Base-by-base conservation (phyloP, 1,139 yeast genomes). In the Yamadazyma dendronema region DNA sequence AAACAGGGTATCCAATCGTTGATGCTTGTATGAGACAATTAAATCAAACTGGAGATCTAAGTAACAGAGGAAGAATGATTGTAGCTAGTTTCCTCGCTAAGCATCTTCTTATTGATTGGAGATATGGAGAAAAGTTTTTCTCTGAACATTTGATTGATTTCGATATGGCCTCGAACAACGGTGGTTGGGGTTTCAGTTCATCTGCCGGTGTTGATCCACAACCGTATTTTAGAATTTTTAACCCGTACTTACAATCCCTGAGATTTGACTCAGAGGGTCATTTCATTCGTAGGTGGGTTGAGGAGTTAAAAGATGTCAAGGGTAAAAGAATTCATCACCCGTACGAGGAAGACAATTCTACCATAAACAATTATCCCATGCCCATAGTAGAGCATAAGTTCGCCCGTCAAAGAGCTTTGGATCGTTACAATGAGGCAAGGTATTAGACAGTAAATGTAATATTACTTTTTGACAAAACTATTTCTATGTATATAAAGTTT, bases 1-100 rank as follows among this genome's bases (percentile, higher is more conserved):
- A 53, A 28, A 77, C 83, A 0, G 83, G 83, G 2, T 65, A 61
- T 39, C 82, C 83, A 1, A 61, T 77, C 9, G 72, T 77, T 4
- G 83, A 77, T 49, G 82, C 82, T 1, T 65, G 74, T 31, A 77
- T 77, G 82, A 59, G 79, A 30, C 67, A 75, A 46, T 54, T 77
- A 24, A 53, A 62, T 23, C 54, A 59, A n/a, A 73, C 77, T 1
- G 81, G 80, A 0, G 74, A 68, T 47, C 64, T 77, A 62, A 74
- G 69, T 46, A 77, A 77, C 50, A 56, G 83, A 24, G 65, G 71
- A 28, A 60, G 83, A 31, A 74, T 77, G 80, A 67, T 75, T 29
- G 72, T 64, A 25, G 76, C 81, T 2, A 65, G 75, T 22, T 76
- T 74, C 42, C 56, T 77, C 31, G 50, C 74, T n/a, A 77, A 76